phyloP scores from a whole-genome alignment of 495 filamentous ascomycete genomes.

The Parathielavia hyrcaniae region DNA sequence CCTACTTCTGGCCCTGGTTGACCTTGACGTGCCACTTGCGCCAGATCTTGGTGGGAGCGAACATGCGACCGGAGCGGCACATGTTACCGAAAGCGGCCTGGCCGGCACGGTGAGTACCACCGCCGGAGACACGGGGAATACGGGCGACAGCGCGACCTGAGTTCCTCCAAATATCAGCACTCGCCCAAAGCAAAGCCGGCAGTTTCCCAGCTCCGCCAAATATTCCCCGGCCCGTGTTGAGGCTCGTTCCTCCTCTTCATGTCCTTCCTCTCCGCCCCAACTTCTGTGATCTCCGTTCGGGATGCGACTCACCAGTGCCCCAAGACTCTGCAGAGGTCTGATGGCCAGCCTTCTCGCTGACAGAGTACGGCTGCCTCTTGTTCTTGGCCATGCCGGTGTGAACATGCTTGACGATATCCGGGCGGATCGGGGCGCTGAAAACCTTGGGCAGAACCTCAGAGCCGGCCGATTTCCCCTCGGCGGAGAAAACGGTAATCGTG shows the following conservation, averaged over 20 bases:
- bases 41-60: conserved; percentile 99
- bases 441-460: conserved; percentile 86
- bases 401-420: conserved; percentile 97
- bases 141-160: conserved; percentile 96
- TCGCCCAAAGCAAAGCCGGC: neutral
- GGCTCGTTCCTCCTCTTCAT: neutral
- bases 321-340: conserved; percentile 99
- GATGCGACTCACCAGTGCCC: conserved; percentile 85
- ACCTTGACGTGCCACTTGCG: conserved; percentile 99
- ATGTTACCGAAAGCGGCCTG: conserved; percentile 99
- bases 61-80: conserved; percentile 99
- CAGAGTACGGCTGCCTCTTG: conserved; percentile 98
- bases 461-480: conserved; percentile 84
- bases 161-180: conserved; percentile 6
- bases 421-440: conserved; percentile 93
- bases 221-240: neutral
- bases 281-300: conserved; percentile 4
- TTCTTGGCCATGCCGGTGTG: conserved; percentile 99
- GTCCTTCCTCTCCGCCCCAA: neutral
- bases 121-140: conserved; percentile 99
- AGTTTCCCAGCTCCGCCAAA: neutral
- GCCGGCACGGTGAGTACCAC: conserved; percentile 99
- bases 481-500: conserved; percentile 87
- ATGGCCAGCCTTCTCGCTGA: conserved; percentile 99
- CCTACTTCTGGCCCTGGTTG: conserved; percentile 92